Conservation (phyloP, 108 stramenopile species). For the Skeletonema costatum region DNA sequence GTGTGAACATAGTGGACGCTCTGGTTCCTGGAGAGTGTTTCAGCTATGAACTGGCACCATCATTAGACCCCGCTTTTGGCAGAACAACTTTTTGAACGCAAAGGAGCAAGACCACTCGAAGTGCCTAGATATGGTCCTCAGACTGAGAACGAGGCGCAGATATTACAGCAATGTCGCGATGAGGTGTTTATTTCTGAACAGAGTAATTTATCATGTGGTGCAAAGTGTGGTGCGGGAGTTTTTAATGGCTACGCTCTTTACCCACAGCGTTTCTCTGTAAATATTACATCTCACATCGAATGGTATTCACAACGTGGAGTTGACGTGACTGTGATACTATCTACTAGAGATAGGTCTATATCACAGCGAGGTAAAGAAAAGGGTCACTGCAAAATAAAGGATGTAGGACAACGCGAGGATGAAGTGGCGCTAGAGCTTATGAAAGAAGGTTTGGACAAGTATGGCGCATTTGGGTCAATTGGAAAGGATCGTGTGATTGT, state of each 20-base stretch:
- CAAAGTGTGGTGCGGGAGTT: constrained; percentile 22
- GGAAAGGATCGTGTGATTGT: constrained; percentile 8
- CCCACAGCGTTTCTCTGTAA: constrained; percentile 51
- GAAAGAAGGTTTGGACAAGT: constrained; percentile 25
- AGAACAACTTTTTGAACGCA: neutral
- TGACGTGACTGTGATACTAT: constrained; percentile 23
- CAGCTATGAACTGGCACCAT: constrained; percentile 5
- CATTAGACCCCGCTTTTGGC: neutral
- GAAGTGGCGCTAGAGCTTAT: constrained; percentile 18
- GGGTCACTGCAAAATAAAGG: constrained; percentile 8
- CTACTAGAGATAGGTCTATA: constrained; percentile 28
- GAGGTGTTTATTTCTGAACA: constrained; percentile 23
- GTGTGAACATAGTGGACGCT: constrained; percentile 8
- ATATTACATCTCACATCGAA: constrained; percentile 44
- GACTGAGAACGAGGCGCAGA: neutral
- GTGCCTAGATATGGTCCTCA: neutral
- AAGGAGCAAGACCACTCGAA: neutral
- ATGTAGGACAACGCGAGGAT: constrained; percentile 13
- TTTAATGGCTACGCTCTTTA: constrained; percentile 28
- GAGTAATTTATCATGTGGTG: constrained; percentile 25
- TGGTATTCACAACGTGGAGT: constrained; percentile 41
- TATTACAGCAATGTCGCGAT: neutral
- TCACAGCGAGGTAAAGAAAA: constrained; percentile 18
- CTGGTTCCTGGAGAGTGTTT: constrained; percentile 25
- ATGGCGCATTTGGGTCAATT: constrained; percentile 17